Percentiles rank a stretch among this genome's conserved stretches.
phyloP scores from a whole-genome alignment of 2,329 filamentous ascomycete species.

The Juglanconis sp. region DNA sequence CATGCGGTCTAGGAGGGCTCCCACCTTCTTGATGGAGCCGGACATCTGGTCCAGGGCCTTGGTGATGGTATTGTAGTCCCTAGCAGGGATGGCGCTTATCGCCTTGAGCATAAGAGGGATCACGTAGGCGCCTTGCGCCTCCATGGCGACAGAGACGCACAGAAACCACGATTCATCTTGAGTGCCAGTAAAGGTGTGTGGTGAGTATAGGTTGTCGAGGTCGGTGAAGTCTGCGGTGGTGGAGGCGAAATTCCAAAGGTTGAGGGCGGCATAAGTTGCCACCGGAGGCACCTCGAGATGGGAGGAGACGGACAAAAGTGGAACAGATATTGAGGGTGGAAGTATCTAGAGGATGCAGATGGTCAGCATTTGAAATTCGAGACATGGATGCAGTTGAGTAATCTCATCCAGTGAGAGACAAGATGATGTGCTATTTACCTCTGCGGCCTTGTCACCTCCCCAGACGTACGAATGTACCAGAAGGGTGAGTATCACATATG shows the following conservation, averaged over 20 bases:
- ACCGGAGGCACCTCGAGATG: conserved; percentile 81
- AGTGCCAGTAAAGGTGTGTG: conserved; percentile 84
- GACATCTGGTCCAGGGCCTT: conserved; percentile 63
- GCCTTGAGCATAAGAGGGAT: conserved; percentile 77
- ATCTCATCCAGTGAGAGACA: not conserved
- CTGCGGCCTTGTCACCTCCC: conserved; percentile 72
- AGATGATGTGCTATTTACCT: conserved; percentile 48
- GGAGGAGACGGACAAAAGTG: conserved; percentile 68
- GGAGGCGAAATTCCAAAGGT: conserved; percentile 85
- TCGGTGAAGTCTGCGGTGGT: conserved; percentile 51
- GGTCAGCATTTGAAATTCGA: conserved; percentile 18
- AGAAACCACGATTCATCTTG: conserved; percentile 95
- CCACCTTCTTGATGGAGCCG: conserved; percentile 65
- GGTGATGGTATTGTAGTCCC: conserved; percentile 59
- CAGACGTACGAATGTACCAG: conserved; percentile 85
- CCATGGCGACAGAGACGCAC: conserved; percentile 82
- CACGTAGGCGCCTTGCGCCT: conserved; percentile 71
- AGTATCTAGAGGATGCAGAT: conserved; percentile 45
- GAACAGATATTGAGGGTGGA: conserved; percentile 73
- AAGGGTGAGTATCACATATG: conserved; percentile 76
- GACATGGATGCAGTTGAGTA: not conserved
- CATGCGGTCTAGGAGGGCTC: conserved; percentile 72
- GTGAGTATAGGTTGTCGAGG: conserved; percentile 65
- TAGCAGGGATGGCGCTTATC: conserved; percentile 62
- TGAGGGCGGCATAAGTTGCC: conserved; percentile 83